These are phyloP conservation scores for Apiospora marii DNA, from an alignment of 2,329 filamentous ascomycete species.

Conservation along the genomic window DNA sequence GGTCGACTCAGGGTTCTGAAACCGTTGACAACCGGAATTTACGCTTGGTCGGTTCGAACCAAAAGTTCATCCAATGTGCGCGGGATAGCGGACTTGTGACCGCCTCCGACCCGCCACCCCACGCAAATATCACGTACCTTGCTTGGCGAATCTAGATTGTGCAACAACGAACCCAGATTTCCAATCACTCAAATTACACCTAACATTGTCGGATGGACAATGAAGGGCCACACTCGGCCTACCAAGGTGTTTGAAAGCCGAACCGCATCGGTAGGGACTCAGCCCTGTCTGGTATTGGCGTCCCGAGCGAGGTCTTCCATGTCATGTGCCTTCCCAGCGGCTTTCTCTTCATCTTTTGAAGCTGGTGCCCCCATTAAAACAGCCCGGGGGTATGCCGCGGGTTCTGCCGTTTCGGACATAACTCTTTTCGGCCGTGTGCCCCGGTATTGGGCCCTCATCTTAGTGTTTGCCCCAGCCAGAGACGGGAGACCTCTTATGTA, in stretches of 20 bases:
- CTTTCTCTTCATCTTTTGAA: no score
- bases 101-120: neutral
- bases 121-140: neutral
- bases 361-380: neutral
- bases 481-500: neutral
- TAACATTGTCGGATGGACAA: neutral
- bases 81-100: neutral
- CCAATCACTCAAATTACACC: neutral
- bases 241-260: neutral
- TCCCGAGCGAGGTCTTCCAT: neutral
- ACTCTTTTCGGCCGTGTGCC: neutral
- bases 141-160: neutral
- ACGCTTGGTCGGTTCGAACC: neutral
- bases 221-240: neutral
- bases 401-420: neutral
- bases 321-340: no score
- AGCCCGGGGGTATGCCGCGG: neutral
- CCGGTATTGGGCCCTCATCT: neutral
- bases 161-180: neutral
- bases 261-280: neutral
- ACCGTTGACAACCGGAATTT: neutral
- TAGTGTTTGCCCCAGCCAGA: neutral
- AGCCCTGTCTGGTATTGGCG: neutral
- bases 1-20: no score
- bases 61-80: neutral